Evolutionary conservation across 1,284 basidiomycete species (phyloP).

Genomic region (Ceratobasidium sp.): DNA sequence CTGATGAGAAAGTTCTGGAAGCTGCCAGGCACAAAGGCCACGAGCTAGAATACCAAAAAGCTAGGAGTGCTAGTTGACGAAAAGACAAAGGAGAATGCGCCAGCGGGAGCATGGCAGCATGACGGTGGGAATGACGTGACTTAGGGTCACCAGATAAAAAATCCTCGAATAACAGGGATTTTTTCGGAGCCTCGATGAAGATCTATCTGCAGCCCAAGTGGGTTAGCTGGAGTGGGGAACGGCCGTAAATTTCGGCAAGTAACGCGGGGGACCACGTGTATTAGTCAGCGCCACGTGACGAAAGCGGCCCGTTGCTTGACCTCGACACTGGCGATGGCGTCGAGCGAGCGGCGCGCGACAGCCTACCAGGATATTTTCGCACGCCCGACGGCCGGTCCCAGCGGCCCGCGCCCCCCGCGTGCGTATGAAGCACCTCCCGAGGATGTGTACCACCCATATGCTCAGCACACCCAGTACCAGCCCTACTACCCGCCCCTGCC

Average conservation of each 20-base stretch:
- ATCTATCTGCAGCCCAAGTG: conserved; percentile 19
- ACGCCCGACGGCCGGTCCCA: conserved; percentile 68
- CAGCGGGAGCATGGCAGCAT: neutral
- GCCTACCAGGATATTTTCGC: conserved; percentile 88
- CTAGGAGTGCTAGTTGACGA: neutral
- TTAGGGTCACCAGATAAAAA: neutral
- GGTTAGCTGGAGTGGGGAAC: neutral
- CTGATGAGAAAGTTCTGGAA: conserved; percentile 10
- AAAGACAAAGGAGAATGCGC: neutral
- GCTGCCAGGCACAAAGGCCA: neutral
- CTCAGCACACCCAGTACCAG: conserved; percentile 45
- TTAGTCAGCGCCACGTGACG: conserved; percentile 36
- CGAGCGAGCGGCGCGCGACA: conserved; percentile 66
- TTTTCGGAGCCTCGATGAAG: neutral
- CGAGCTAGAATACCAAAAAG: neutral
- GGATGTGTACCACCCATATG: conserved; percentile 34
- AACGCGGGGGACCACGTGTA: conserved; percentile 18
- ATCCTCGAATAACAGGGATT: neutral
- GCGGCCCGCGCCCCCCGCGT: conserved; percentile 55
- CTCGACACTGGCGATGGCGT: conserved; percentile 41
- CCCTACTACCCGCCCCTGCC: conserved; percentile 49
- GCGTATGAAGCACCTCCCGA: conserved; percentile 5
- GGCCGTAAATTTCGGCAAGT: neutral
- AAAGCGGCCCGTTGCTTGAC: conserved; percentile 29
- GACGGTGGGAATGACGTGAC: neutral